Conservation (phyloP, 495 filamentous ascomycete species). For the Neurospora tetraspora region DNA sequence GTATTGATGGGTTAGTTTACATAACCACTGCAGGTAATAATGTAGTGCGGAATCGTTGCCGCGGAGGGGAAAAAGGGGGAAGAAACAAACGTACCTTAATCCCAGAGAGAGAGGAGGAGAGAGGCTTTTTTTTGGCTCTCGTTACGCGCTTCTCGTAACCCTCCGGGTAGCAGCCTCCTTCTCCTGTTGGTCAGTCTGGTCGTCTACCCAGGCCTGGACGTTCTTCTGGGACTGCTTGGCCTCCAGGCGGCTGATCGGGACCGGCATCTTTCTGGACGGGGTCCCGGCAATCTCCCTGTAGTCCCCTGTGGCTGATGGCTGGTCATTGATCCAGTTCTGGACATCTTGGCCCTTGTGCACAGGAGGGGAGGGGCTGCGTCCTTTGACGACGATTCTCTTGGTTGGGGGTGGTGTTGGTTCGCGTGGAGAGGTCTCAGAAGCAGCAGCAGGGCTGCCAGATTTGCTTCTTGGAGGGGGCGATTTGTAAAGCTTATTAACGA, state of each 20-base stretch:
- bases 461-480: too few species aligned
- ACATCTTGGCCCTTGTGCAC: background rate
- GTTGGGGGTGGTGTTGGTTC: background rate
- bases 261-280: background rate
- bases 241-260: background rate
- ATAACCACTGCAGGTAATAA: too few species aligned
- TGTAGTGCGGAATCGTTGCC: too few species aligned
- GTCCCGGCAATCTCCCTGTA: background rate
- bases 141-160: background rate
- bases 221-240: background rate
- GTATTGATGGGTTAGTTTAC: background rate
- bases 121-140: background rate
- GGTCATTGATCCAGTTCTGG: background rate
- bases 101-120: background rate
- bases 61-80: too few species aligned
- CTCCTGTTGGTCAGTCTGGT: background rate
- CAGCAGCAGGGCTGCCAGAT: background rate
- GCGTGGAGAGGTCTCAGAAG: background rate
- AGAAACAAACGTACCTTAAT: background rate
- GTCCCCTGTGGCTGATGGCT: background rate
- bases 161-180: background rate
- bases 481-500: too few species aligned
- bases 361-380: background rate
- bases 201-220: background rate
- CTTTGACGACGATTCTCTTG: background rate